A percentile compares a stretch with the other conserved stretches of the same genome.
phyloP scores from a whole-genome alignment of 192 early-diverging fungal species.

The Chytriomyces hyalinus region DNA sequence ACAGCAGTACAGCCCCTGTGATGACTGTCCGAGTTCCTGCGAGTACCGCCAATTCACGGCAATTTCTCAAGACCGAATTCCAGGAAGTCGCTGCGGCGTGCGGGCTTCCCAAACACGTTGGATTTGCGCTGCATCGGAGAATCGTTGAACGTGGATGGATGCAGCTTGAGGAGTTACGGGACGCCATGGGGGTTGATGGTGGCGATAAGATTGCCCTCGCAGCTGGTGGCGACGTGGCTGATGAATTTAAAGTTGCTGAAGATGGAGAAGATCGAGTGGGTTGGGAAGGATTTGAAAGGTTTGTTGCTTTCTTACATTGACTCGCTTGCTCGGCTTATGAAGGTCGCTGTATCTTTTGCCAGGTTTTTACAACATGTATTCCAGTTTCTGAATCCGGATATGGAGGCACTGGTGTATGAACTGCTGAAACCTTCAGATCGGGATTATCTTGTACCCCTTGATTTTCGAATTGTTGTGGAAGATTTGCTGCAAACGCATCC shows the following conservation, averaged over 20 bases:
- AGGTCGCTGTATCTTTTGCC: neutral
- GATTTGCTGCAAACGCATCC: constrained; percentile 83
- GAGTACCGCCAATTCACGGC: neutral
- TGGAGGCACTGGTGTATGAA: constrained; percentile 32
- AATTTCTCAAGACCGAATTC: constrained; percentile 2
- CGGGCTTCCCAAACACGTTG: constrained; percentile 12
- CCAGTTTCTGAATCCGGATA: constrained; percentile 15
- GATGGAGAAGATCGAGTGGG: constrained; percentile 13
- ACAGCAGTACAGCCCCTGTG: neutral
- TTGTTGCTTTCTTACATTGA: neutral
- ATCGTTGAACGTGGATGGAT: constrained; percentile 23
- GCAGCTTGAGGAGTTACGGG: neutral
- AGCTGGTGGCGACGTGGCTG: neutral
- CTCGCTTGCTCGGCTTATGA: too few relatives aligned
- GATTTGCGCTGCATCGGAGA: constrained; percentile 21
- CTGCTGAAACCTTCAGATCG: constrained; percentile 13
- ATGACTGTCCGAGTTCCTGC: neutral
- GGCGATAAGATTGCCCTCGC: neutral
- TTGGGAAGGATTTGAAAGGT: constrained; percentile 33
- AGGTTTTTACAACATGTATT: constrained; percentile 13
- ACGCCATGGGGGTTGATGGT: neutral
- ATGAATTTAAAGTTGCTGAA: neutral
- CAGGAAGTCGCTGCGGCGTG: neutral
- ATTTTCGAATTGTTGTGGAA: constrained; percentile 35
- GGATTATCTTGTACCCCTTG: constrained; percentile 17